A percentile compares a stretch with the other conserved stretches of the same genome.
These are phyloP conservation scores for Hypoxylon sp. DNA, from an alignment of 2,329 filamentous ascomycete genomes.

Conservation along the genomic window DNA sequence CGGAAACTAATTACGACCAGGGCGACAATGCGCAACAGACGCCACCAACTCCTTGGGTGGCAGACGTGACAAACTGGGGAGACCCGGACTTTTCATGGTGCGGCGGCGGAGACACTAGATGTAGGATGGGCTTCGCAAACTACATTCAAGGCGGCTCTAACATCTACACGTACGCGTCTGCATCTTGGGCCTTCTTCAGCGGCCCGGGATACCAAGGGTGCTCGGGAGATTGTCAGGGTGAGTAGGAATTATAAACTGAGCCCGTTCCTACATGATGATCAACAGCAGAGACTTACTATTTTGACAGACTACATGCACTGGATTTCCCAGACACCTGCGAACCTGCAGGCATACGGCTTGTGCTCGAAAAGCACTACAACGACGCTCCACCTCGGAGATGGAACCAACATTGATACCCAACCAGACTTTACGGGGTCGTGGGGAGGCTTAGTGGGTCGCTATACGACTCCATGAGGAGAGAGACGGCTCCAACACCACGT, in stretches of 20 bases:
- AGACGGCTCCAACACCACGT: constrained; percentile 2
- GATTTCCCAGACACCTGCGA: constrained; percentile 49
- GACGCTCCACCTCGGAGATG: constrained; percentile 49
- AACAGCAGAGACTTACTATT: constrained; percentile 25
- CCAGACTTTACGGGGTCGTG: constrained; percentile 50
- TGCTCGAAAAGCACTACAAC: constrained; percentile 52
- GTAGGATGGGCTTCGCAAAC: constrained; percentile 55
- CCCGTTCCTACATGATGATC: not conserved
- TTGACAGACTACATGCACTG: constrained; percentile 50
- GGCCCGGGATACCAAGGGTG: constrained; percentile 51
- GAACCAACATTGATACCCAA: constrained; percentile 45
- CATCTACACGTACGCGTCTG: constrained; percentile 54
- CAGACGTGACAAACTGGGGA: constrained; percentile 49
- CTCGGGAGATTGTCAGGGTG: constrained; percentile 46
- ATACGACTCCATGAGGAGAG: constrained; percentile 43
- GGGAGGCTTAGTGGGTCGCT: constrained; percentile 51
- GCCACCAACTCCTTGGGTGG: constrained; percentile 51
- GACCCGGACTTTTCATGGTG: constrained; percentile 56
- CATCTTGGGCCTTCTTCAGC: constrained; percentile 55
- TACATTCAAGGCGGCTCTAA: constrained; percentile 53
- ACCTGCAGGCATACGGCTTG: constrained; percentile 53
- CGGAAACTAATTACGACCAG: constrained; percentile 62
- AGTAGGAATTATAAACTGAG: constrained; percentile 40
- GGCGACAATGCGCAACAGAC: constrained; percentile 50
- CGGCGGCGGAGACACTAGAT: constrained; percentile 47